phyloP scores from a whole-genome alignment of 371 early-diverging fungal species.

The Mortierella sp. region DNA sequence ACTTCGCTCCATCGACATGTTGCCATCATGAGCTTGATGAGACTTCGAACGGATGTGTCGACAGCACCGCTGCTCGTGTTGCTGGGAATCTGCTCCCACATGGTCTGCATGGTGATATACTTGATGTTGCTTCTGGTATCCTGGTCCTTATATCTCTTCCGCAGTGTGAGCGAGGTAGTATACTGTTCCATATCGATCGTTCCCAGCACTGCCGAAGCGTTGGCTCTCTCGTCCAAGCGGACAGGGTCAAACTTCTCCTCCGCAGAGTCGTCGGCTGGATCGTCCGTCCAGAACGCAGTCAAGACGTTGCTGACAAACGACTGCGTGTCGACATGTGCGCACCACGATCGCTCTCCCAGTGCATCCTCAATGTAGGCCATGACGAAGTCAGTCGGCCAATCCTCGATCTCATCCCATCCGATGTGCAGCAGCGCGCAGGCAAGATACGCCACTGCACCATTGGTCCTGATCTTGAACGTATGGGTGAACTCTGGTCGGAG shows the following conservation, averaged over 20 bases:
- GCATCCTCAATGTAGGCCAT: constrained; percentile 58
- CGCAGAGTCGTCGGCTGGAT: constrained; percentile 13
- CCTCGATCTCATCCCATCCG: constrained; percentile 47
- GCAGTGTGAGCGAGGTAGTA: constrained; percentile 25
- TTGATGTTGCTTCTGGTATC: constrained; percentile 41
- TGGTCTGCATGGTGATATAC: constrained; percentile 30
- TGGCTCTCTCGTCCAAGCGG: constrained; percentile 42
- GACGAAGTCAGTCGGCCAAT: constrained; percentile 58
- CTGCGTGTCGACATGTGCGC: constrained; percentile 44
- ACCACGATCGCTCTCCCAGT: constrained; percentile 53
- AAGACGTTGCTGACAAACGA: constrained; percentile 48
- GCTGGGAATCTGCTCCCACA: constrained; percentile 40
- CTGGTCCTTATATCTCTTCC: constrained; percentile 34
- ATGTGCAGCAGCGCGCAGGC: constrained; percentile 47
- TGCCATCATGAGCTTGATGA: constrained; percentile 55
- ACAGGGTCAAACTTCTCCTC: constrained; percentile 46
- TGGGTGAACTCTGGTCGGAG: constrained; percentile 55
- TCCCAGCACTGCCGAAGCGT: constrained; percentile 37
- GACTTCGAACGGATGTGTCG: constrained; percentile 37
- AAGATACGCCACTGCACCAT: constrained; percentile 47
- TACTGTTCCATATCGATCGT: constrained; percentile 47
- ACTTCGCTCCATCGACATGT: constrained; percentile 57
- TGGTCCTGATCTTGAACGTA: constrained; percentile 52
- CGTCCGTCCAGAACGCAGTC: constrained; percentile 43
- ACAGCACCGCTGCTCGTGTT: constrained; percentile 35